Percentiles rank a stretch among this genome's conserved stretches.
phyloP scores from a whole-genome alignment of 331 rosid species.

The Rosa hybrid region DNA sequence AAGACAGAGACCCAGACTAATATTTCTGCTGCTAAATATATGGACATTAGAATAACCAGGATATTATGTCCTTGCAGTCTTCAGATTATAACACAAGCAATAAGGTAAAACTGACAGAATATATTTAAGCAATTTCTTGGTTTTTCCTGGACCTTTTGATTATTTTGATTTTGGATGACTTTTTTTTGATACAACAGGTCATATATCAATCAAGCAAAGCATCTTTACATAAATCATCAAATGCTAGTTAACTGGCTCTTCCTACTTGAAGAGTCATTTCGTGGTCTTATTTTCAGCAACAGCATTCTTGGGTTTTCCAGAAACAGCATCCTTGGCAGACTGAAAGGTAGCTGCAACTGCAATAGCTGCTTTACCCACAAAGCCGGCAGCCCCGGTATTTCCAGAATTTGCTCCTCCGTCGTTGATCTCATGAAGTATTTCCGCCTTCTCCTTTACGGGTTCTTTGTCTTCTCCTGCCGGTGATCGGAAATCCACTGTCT shows the following conservation, averaged over 20 bases:
- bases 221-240: background rate
- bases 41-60: too few relatives aligned
- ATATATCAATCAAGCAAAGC: background rate
- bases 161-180: background rate
- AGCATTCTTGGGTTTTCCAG: conserved; percentile 23
- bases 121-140: background rate
- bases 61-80: background rate
- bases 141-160: background rate
- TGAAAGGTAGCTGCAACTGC: conserved; percentile 4
- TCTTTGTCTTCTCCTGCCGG: conserved; percentile 29
- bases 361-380: conserved; percentile 24
- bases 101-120: background rate
- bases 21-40: background rate
- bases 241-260: background rate
- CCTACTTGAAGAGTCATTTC: background rate
- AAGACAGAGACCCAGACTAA: background rate
- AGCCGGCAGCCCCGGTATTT: background rate
- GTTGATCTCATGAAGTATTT: conserved; percentile 34
- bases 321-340: conserved; percentile 28
- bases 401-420: background rate
- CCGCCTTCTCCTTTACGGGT: conserved; percentile 18
- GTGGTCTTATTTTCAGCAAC: background rate
- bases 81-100: background rate
- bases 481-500: conserved; percentile 30
- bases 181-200: background rate